A percentile compares a stretch with the other conserved stretches of the same genome.
Evolutionary conservation across 2,329 filamentous ascomycete species (phyloP).

Genomic region (Fusarium paranaense): DNA sequence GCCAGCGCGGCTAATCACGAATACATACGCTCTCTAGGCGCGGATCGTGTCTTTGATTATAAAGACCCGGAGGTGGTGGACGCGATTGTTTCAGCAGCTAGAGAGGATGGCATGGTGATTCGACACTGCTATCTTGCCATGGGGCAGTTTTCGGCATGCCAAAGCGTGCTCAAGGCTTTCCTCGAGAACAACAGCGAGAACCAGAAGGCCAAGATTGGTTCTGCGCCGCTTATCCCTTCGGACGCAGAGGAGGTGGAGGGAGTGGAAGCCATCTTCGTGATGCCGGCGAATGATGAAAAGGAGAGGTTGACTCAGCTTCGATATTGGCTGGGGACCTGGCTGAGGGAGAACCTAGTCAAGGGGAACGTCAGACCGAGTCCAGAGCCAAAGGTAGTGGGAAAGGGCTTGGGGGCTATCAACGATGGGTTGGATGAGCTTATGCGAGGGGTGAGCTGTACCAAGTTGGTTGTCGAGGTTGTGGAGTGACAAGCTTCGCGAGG

Average conservation of each 20-base stretch:
- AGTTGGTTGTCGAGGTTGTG: conserved; percentile 55
- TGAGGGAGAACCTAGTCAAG: conserved; percentile 48
- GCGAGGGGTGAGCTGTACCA: conserved; percentile 56
- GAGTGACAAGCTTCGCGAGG: conserved; percentile 38
- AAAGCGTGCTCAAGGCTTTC: conserved; percentile 53
- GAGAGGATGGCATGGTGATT: conserved; percentile 50
- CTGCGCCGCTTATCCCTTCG: conserved; percentile 50
- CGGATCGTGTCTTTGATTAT: conserved; percentile 57
- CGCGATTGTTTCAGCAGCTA: conserved; percentile 51
- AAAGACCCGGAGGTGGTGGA: conserved; percentile 46
- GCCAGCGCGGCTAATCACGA: conserved; percentile 48
- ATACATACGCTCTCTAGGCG: conserved; percentile 51
- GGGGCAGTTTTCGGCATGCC: conserved; percentile 50
- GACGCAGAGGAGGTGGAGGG: conserved; percentile 46
- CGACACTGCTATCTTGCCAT: conserved; percentile 56
- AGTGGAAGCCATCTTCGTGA: conserved; percentile 53
- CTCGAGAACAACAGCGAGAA: background rate
- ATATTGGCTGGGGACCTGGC: conserved; percentile 55
- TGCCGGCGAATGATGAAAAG: conserved; percentile 49
- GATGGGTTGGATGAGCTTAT: conserved; percentile 50
- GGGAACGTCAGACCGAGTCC: conserved; percentile 53
- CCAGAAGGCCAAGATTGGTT: conserved; percentile 48
- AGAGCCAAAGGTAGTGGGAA: conserved; percentile 50
- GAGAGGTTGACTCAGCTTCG: conserved; percentile 52
- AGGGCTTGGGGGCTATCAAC: conserved; percentile 52